phyloP scores from a whole-genome alignment of 331 rosid genomes.

The Pyracantha coccinea region DNA sequence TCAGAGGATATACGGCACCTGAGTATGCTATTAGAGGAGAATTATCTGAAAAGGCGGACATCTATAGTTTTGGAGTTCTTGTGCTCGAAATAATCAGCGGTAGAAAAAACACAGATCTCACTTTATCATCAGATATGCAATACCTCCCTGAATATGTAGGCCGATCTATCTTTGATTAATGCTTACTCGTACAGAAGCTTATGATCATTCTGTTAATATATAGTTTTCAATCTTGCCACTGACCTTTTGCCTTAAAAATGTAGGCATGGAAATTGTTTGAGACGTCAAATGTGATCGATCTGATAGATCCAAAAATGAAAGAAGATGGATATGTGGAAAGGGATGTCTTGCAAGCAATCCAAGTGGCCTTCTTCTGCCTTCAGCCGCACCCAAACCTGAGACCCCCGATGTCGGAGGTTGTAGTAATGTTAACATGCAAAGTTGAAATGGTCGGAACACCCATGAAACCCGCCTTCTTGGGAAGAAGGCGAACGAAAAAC shows the following conservation, averaged over 20 bases:
- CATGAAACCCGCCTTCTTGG: conserved; percentile 46
- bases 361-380: conserved; percentile 68
- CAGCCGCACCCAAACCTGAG: conserved; percentile 63
- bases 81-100: conserved; percentile 72
- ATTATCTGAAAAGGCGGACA: conserved; percentile 83
- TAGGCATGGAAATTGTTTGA: conserved; percentile 79
- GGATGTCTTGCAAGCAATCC: conserved; percentile 58
- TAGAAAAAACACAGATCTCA: conserved; percentile 74
- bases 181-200: background rate
- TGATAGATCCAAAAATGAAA: conserved; percentile 53
- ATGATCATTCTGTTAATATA: background rate
- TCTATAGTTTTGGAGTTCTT: conserved; percentile 91
- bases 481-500: conserved; percentile 34
- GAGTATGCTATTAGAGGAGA: conserved; percentile 89
- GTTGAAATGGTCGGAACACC: conserved; percentile 45
- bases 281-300: conserved; percentile 40
- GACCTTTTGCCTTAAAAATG: background rate
- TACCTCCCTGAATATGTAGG: conserved; percentile 85
- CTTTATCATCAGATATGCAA: conserved; percentile 69
- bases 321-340: conserved; percentile 41
- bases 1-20: conserved; percentile 87
- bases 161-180: background rate
- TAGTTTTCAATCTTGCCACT: background rate
- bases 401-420: conserved; percentile 85
- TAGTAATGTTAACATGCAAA: conserved; percentile 63